These are phyloP conservation scores for Diaporthe humulicola DNA, from an alignment of 2,329 filamentous ascomycete genomes.

Conservation along the genomic window DNA sequence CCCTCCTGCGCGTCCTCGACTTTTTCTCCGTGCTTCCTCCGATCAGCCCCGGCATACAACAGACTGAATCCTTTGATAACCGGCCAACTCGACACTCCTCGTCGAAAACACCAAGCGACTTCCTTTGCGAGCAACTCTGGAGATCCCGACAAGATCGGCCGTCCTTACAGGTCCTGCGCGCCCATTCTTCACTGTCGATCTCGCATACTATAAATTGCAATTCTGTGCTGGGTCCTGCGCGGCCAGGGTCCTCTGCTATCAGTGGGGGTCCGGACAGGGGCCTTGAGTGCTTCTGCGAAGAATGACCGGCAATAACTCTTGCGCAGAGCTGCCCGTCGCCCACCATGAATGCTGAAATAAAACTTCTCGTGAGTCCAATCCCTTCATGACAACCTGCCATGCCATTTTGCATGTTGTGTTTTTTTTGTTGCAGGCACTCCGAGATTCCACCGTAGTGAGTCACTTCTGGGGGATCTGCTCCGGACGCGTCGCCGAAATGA, in stretches of 20 bases:
- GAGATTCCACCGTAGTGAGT: background rate
- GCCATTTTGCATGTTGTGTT: background rate
- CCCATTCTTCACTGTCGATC: background rate
- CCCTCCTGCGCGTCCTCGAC: slow-evolving; percentile 11
- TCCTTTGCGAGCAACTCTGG: background rate
- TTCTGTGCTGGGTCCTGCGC: slow-evolving; percentile 19
- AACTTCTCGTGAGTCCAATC: slow-evolving; percentile 64
- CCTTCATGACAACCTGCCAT: background rate
- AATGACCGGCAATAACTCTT: slow-evolving; percentile 33
- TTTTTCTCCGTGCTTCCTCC: slow-evolving; percentile 26
- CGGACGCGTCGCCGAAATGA: slow-evolving; percentile 13
- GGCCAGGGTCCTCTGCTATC: slow-evolving; percentile 29
- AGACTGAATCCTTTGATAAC: background rate
- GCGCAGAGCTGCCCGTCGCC: slow-evolving; percentile 26
- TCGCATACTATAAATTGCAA: background rate
- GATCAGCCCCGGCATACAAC: slow-evolving; percentile 29
- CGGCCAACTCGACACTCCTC: background rate
- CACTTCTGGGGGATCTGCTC: background rate
- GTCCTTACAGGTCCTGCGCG: background rate
- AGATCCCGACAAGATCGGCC: background rate
- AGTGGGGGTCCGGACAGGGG: slow-evolving; percentile 35
- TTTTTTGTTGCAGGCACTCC: background rate
- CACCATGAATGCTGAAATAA: slow-evolving; percentile 70
- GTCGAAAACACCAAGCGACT: background rate
- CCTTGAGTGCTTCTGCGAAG: slow-evolving; percentile 32